Percentiles rank a stretch among this genome's conserved stretches.
Evolutionary conservation across 805 yeast genomes (phyloP).

Genomic region (Lipomyces sp.): DNA sequence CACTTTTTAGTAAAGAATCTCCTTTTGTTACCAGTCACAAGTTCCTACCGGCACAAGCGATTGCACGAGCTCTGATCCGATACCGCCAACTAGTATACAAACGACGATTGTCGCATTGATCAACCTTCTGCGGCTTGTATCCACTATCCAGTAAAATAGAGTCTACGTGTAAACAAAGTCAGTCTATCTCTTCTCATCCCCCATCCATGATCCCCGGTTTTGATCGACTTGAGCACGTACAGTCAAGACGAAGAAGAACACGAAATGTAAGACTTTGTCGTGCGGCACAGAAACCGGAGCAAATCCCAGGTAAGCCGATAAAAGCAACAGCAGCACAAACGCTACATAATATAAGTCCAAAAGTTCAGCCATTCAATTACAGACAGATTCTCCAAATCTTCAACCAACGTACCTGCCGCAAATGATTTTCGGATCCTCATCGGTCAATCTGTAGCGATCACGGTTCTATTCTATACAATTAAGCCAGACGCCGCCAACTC

Average conservation of each 20-base stretch:
- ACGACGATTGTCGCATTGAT: conserved; percentile 45
- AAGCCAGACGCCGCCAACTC: background rate
- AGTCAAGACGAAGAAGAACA: conserved; percentile 47
- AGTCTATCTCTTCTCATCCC: too few species aligned
- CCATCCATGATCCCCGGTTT: too few species aligned
- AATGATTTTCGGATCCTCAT: conserved; percentile 43
- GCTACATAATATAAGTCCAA: conserved; percentile 32
- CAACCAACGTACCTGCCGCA: conserved; percentile 39
- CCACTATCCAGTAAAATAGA: conserved; percentile 52
- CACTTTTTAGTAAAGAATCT: background rate
- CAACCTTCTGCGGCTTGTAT: conserved; percentile 47
- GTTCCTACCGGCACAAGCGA: conserved; percentile 41
- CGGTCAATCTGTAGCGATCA: conserved; percentile 6
- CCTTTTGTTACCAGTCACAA: too few species aligned
- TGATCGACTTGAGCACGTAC: conserved; percentile 13
- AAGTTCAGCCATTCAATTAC: too few species aligned
- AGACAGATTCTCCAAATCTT: too few species aligned
- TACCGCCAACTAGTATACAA: conserved; percentile 47
- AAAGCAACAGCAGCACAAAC: conserved; percentile 36
- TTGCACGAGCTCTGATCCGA: conserved; percentile 50
- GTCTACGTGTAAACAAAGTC: conserved; percentile 23
- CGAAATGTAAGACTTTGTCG: conserved; percentile 48
- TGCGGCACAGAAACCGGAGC: conserved; percentile 48
- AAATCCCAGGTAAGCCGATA: conserved; percentile 43
- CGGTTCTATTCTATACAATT: background rate